These are phyloP conservation scores for Sindora glabra DNA, from an alignment of 306 rosid genomes.

Conservation along the genomic window DNA sequence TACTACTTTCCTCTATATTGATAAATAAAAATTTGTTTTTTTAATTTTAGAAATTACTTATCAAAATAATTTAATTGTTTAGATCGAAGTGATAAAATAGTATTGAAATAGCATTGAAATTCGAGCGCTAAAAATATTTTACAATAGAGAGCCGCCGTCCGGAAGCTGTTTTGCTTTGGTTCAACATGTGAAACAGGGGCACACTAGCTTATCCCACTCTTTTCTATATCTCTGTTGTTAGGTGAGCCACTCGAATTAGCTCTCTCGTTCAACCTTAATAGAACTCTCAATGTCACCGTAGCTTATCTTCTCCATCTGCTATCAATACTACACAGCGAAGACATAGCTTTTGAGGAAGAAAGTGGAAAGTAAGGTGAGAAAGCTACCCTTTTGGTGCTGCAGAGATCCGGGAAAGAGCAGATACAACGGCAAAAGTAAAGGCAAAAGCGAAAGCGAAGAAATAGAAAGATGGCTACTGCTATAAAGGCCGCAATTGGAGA, in stretches of 20 bases:
- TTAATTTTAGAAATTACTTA: no score
- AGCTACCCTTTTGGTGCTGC: not conserved
- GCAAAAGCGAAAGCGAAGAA: not conserved
- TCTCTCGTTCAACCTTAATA: no score
- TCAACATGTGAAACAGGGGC: no score
- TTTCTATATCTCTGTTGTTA: not conserved
- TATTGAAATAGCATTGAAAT: no score
- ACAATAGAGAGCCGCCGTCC: no score
- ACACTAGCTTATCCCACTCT: not conserved
- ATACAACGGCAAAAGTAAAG: not conserved
- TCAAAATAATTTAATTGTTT: no score
- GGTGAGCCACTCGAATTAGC: not conserved
- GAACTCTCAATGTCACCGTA: no score
- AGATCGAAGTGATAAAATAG: no score
- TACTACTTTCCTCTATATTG: no score
- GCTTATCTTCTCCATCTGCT: not conserved
- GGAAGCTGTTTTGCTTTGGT: no score
- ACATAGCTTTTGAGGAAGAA: not conserved
- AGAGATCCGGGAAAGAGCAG: not conserved
- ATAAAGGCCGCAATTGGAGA: slow-evolving; percentile 67
- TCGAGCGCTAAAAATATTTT: no score
- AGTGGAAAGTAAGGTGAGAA: not conserved
- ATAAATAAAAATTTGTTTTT: no score
- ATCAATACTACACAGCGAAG: not conserved
- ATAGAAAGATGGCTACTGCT: slow-evolving; percentile 24